Base-by-base conservation (phyloP, 495 filamentous ascomycete genomes). In the Xylaria curta region DNA sequence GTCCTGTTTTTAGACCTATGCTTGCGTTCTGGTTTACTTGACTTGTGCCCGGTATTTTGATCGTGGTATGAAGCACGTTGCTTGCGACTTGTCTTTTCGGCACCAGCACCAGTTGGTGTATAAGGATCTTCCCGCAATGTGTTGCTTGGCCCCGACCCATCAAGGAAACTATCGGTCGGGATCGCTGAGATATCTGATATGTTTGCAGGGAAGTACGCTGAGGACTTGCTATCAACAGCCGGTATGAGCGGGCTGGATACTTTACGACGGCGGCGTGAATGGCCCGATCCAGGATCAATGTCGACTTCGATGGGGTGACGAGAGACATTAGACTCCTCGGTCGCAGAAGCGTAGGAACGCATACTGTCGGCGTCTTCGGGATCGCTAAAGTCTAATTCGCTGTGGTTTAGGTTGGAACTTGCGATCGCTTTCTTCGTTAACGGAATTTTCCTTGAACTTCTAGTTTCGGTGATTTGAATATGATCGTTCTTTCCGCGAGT, bases 91-190 rank as follows among this genome's bases (percentile, higher is more conserved):
- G 79, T 51, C 77, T 82, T 90, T 64, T 92, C 88, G 36, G 85
- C 83, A 10, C 83, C 80, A 44, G 82, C 83, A 21, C 77, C 82
- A 47, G 78, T 82, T 19, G 74, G 81, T n/a, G 80, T 21, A 28
- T 77, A 75, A 10, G 83, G 78, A 12, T 83, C 81, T 4, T 69
- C 77, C 15, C 79, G 78, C 12, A 76, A 73, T 1, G 83, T 80
- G 53, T 61, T 66, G 70, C 80, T 31, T 73, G 78, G 68, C 66
- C 82, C 82, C 2, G 84, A 85, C 19, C 89, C 91, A 76, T 97
- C 94, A 15, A 98, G 85, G 86, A 98, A 94, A 81, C 92, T 95
- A 78, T 97, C 93, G 33, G 92, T 89, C 17, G 94, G 94, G 86
- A 97, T 96, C 13, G 92, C 93, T 0, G 94, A 98, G 38, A 98